Base-by-base conservation (phyloP, 768 basidiomycete genomes). In the Pleurotus citrinopileatus region DNA sequence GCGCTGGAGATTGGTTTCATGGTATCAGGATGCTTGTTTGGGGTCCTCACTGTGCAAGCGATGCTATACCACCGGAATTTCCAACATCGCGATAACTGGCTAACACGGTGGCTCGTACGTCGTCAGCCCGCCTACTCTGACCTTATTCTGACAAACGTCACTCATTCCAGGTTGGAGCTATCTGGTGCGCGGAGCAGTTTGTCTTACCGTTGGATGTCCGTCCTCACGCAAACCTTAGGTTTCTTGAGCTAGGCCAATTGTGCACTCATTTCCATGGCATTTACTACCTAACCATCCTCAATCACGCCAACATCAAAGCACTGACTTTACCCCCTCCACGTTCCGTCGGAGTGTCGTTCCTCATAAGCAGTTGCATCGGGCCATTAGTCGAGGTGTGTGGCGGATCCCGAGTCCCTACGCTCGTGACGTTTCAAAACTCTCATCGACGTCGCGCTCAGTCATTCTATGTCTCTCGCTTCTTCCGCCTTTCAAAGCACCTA, bases 361-460 rank as follows among this genome's bases (percentile, higher is more conserved):
- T 51, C 5, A 20, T 51, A 1, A 51, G 48, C 5, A 36, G 34
- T 8, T 51, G 48, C 25, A n/a, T 51, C 10, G 48, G 48, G 2
- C 48, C 48, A 12, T 22, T 51, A 20, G 48, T 51, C 17, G 48
- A 51, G 34, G 48, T 51, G 19, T n/a, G n/a, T n/a, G n/a, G n/a
- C n/a, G n/a, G n/a, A n/a, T n/a, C n/a, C n/a, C n/a, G n/a, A n/a
- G n/a, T n/a, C n/a, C n/a, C n/a, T n/a, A n/a, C n/a, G n/a, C n/a
- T n/a, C n/a, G n/a, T n/a, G n/a, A n/a, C n/a, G n/a, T n/a, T n/a
- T n/a, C n/a, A n/a, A n/a, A n/a, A n/a, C 10, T 40, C 32, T 10
- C 19, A 22, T 43, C 23, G 42, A 3, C 4, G 12, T 25, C 19
- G 26, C 15, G 19, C 19, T n/a, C 34, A 50, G 48, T 36, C 48